phyloP scores from a whole-genome alignment of 75 land plant genomes.

The Selaginella moellendorffii region DNA sequence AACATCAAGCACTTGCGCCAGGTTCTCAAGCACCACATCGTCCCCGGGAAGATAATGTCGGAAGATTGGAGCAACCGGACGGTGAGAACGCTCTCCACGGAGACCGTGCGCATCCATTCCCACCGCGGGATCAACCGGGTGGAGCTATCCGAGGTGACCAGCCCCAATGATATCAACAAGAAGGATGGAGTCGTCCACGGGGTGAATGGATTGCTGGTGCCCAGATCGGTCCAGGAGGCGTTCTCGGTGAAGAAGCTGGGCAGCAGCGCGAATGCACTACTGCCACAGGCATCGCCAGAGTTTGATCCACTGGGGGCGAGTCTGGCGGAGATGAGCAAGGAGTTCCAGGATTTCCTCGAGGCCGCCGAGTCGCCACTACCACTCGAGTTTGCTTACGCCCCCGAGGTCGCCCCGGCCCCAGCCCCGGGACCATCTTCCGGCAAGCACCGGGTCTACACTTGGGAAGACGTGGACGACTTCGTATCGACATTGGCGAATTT shows the following conservation, averaged over 20 bases:
- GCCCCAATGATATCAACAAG: not conserved
- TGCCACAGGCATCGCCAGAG: not conserved
- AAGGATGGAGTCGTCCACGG: constrained; percentile 1
- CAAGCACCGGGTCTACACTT: not conserved
- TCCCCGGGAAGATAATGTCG: not conserved
- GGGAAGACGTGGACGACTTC: not conserved
- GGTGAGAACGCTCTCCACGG: not conserved
- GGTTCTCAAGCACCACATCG: not conserved
- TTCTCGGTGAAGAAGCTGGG: not conserved
- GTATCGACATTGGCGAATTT: not conserved
- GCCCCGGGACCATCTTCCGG: not conserved
- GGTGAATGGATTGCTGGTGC: not conserved
- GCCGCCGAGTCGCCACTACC: not conserved
- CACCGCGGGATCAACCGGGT: not conserved
- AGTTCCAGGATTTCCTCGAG: not conserved
- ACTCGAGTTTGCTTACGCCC: not conserved
- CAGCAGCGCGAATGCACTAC: not conserved
- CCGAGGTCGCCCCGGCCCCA: not conserved
- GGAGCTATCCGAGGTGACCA: not conserved
- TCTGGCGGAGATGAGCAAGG: not conserved
- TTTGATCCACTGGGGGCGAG: not conserved
- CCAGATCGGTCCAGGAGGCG: not conserved
- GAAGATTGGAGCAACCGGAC: not conserved
- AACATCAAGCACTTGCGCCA: not conserved
- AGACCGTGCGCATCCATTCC: not conserved